These are phyloP conservation scores for Pythium guiyangense DNA, from an alignment of 352 stramenopile genomes.

Conservation along the genomic window DNA sequence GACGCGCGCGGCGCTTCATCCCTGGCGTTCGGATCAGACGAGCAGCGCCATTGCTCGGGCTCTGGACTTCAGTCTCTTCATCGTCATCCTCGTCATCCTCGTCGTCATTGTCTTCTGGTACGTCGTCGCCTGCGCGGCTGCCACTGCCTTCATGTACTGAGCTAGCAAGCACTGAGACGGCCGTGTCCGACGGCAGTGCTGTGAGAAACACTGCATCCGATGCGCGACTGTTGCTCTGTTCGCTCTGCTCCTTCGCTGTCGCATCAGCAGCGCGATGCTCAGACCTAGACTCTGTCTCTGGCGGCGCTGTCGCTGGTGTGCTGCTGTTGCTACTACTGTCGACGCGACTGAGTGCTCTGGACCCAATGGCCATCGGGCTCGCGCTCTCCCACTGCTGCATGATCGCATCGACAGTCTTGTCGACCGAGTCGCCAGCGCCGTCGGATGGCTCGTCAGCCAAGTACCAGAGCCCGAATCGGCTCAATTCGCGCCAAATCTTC, in stretches of 20 bases:
- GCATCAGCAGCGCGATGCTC: too few relatives aligned
- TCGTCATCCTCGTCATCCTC: constrained; percentile 11
- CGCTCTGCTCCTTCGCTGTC: background rate
- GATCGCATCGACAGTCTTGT: constrained; percentile 47
- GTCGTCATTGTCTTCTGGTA: constrained; percentile 18
- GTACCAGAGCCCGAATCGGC: constrained; percentile 53
- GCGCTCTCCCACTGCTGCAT: constrained; percentile 40
- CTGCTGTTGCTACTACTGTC: background rate
- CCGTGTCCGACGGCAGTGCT: constrained; percentile 8
- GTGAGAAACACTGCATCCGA: constrained; percentile 15
- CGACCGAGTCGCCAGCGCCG: constrained; percentile 42
- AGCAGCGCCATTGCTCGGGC: background rate
- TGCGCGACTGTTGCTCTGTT: background rate
- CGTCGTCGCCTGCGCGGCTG: constrained; percentile 5
- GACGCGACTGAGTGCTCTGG: background rate
- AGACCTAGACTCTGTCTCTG: too few relatives aligned
- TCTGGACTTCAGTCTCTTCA: background rate
- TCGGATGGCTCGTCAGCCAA: constrained; percentile 8
- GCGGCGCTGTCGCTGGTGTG: background rate
- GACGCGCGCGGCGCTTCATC: constrained; percentile 38
- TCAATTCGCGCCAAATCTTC: constrained; percentile 57
- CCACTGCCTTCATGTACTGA: background rate
- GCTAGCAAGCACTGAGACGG: background rate
- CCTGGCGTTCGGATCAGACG: constrained; percentile 21
- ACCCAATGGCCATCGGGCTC: background rate